Percentiles rank a stretch among this genome's conserved stretches.
Evolutionary conservation across 1,284 basidiomycete species (phyloP).

Genomic region (Apiotrichum siamense): DNA sequence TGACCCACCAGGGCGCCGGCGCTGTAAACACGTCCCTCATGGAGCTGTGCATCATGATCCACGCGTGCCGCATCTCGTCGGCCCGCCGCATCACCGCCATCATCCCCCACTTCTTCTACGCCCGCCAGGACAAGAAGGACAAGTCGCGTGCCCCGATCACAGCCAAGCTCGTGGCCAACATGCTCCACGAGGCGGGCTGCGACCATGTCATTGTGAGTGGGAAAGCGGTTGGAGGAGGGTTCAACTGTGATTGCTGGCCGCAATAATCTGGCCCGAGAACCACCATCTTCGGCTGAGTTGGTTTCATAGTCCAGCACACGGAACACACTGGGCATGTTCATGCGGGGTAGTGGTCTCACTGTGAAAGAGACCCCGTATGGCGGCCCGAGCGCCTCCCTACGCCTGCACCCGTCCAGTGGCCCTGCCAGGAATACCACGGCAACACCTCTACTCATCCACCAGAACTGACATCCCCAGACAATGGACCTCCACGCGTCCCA

Average conservation of each 20-base stretch:
- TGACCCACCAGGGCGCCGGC: constrained; percentile 36
- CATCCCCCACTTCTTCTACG: constrained; percentile 88
- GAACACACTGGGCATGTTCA: too few relatives aligned
- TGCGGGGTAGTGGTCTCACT: too few relatives aligned
- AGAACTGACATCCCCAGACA: constrained; percentile 53
- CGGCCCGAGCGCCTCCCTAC: too few relatives aligned
- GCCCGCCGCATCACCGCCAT: constrained; percentile 95
- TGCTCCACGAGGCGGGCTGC: constrained; percentile 95
- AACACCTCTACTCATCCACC: background rate
- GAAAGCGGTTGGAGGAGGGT: too few relatives aligned
- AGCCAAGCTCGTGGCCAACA: constrained; percentile 97
- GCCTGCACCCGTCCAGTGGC: too few relatives aligned
- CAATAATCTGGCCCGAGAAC: background rate
- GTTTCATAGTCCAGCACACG: too few relatives aligned
- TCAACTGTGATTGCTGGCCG: background rate
- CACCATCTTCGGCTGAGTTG: too few relatives aligned
- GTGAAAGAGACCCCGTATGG: too few relatives aligned
- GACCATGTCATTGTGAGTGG: constrained; percentile 93
- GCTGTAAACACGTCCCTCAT: constrained; percentile 79
- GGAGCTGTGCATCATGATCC: constrained; percentile 99
- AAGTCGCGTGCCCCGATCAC: constrained; percentile 98
- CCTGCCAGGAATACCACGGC: too few relatives aligned
- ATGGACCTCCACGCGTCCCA: constrained; percentile 99
- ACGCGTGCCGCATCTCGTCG: constrained; percentile 96
- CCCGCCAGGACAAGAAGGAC: constrained; percentile 98